Percentiles rank a stretch among this genome's conserved stretches.
phyloP scores from a whole-genome alignment of 106 monocot species.

The Xerophyta viscosa region DNA sequence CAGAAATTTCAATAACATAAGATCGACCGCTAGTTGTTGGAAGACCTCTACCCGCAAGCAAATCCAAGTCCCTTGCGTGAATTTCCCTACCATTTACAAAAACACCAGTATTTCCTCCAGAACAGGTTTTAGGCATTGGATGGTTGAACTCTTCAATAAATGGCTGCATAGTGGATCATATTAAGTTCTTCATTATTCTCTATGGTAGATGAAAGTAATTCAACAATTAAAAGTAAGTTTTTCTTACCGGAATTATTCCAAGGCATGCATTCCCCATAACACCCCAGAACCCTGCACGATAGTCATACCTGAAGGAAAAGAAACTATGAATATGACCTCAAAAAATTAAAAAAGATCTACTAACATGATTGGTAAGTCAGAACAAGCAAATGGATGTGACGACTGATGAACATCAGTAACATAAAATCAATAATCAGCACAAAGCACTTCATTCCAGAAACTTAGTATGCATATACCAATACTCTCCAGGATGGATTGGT shows the following conservation, averaged over 20 bases:
- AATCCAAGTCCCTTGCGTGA: constrained; percentile 72
- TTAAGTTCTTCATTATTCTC: no score
- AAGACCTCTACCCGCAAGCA: constrained; percentile 75
- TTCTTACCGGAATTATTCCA: constrained; percentile 94
- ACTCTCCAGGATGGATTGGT: constrained; percentile 74
- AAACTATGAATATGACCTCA: neutral
- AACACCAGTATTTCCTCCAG: constrained; percentile 80
- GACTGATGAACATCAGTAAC: no score
- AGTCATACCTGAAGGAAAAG: constrained; percentile 79
- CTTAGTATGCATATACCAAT: constrained; percentile 85
- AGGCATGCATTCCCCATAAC: constrained; percentile 80
- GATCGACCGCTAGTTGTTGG: constrained; percentile 33
- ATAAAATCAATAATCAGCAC: no score
- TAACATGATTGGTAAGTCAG: no score
- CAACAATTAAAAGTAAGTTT: no score
- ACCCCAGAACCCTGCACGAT: constrained; percentile 97
- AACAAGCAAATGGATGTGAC: no score
- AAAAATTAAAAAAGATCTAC: no score
- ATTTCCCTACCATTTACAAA: constrained; percentile 93
- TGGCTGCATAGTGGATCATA: constrained; percentile 42
- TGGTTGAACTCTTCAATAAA: constrained; percentile 91
- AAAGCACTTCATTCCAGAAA: no score
- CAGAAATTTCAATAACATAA: constrained; percentile 78
- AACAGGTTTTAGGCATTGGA: constrained; percentile 79
- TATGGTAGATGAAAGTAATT: no score